A percentile compares a stretch with the other conserved stretches of the same genome.
phyloP scores from a whole-genome alignment of 805 yeast species.

The Yamadazyma akitaensis region DNA sequence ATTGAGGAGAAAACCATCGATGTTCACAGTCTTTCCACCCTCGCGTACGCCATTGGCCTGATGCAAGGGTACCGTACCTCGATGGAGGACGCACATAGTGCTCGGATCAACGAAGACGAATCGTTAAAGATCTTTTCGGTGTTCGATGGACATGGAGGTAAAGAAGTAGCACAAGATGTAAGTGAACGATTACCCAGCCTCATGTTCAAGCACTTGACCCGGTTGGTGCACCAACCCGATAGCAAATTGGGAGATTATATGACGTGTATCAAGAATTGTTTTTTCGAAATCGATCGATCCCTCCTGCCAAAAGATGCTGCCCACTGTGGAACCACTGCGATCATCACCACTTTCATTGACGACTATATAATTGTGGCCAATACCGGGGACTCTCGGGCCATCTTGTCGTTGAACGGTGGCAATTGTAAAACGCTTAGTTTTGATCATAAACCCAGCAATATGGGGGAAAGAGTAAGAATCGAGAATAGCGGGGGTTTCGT shows the following conservation, averaged over 20 bases:
- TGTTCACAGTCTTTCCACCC: conserved; percentile 39
- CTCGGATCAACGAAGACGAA: conserved; percentile 44
- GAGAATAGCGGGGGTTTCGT: conserved; percentile 40
- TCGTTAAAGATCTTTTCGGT: conserved; percentile 57
- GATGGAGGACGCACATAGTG: conserved; percentile 74
- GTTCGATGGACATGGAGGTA: conserved; percentile 84
- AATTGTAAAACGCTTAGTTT: conserved; percentile 48
- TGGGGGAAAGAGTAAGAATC: conserved; percentile 43
- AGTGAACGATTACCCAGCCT: conserved; percentile 39
- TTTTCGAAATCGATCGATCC: conserved; percentile 36
- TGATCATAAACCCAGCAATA: conserved; percentile 43
- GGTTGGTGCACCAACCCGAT: conserved; percentile 4
- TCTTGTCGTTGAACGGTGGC: conserved; percentile 56
- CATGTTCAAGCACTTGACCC: conserved; percentile 29
- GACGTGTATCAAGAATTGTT: conserved; percentile 27
- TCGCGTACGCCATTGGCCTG: conserved; percentile 62
- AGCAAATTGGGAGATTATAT: conserved; percentile 17
- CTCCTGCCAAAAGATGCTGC: conserved; percentile 24
- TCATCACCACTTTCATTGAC: conserved; percentile 29
- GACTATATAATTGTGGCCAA: conserved; percentile 56
- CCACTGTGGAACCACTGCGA: conserved; percentile 44
- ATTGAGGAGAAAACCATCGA: conserved; percentile 63
- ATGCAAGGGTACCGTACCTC: conserved; percentile 76
- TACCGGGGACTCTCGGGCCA: conserved; percentile 74
- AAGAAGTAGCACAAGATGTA: conserved; percentile 53